Evolutionary conservation across 106 monocot genomes (phyloP), one percentile per base, ranked within the genome.

Genomic region (Amphibolis antarctica): DNA sequence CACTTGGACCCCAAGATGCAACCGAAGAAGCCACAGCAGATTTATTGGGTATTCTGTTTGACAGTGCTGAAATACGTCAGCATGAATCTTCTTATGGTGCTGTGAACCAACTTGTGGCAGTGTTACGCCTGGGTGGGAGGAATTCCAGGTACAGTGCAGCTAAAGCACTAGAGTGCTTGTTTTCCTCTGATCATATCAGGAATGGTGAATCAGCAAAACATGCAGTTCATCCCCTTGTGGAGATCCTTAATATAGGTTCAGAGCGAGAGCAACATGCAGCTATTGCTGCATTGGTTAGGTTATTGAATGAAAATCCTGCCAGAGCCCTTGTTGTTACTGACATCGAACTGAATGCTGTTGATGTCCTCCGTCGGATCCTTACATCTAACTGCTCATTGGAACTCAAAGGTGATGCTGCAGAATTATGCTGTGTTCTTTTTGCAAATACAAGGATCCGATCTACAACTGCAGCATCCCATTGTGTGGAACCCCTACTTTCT

Each of bases 141-240:
- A 98, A 98, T 73, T 87, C 98, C 25, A 81, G 98, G 46, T 98
- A 85, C 68, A 90, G 91, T 80, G 98, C 98, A 28, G 90, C 98
- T 25, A 91, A 87, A 75, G 90, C 98, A 64, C 76, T 98, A 68
- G 87, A 98, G 48, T 85, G 76, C 65, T 84, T 98, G 68, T 98
- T 98, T 81, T 74, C 66, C 57, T 72, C 98, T 2, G 87, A 98
- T 31, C 87, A 83, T 79, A 86, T 98, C 46, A 98, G 78, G 65
- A 87, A 91, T 68, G 74, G 84, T 21, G 98, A 98, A 46, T 78
- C 82, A 53, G 84, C 96, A 49, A 50, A 82, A 14, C 84, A 96
- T 60, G 79, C 96, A 59, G 60, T 96, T 71, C 98, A 98, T 64
- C 98, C 96, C 12, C 67, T 98, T 28, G 87, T 98, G 10, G 96